Conservation (phyloP, 805 yeast genomes). For the Pichia insulana region DNA sequence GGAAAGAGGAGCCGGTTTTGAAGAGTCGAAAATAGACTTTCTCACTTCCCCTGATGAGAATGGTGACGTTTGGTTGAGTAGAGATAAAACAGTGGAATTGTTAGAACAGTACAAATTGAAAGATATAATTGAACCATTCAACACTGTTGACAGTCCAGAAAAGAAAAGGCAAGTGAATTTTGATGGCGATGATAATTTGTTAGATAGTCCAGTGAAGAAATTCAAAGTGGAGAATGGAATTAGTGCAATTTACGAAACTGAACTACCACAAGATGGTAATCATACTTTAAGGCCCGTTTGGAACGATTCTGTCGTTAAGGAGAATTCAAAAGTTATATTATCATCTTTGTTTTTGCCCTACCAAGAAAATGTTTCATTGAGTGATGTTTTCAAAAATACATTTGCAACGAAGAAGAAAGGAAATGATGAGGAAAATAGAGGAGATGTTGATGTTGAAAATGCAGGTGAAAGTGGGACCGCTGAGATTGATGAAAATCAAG, state of each 20-base stretch:
- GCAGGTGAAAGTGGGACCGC: neutral
- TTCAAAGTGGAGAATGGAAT: neutral
- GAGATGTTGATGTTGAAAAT: neutral
- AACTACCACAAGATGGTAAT: conserved; percentile 32
- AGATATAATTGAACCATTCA: neutral
- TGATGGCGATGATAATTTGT: neutral
- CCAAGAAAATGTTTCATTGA: conserved; percentile 24
- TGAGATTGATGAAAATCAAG: conserved; percentile 10
- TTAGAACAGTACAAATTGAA: neutral
- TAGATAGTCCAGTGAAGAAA: conserved; percentile 29
- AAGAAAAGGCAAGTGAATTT: conserved; percentile 4
- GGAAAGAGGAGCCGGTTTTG: neutral
- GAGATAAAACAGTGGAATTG: neutral
- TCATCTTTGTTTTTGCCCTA: conserved; percentile 44
- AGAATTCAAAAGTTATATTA: conserved; percentile 30
- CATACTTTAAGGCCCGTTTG: conserved; percentile 40
- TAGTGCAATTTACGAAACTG: conserved; percentile 29
- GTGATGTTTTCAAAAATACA: conserved; percentile 1
- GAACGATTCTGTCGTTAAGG: conserved; percentile 14
- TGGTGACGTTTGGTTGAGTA: conserved; percentile 4
- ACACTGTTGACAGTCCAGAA: neutral
- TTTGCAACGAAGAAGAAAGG: conserved; percentile 14
- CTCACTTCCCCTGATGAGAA: neutral
- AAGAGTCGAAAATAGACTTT: neutral
- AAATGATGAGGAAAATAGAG: too few relatives aligned